Evolutionary conservation across 768 basidiomycete species (phyloP), one percentile per base, ranked within the genome.

Genomic region (Panellus pusillus): DNA sequence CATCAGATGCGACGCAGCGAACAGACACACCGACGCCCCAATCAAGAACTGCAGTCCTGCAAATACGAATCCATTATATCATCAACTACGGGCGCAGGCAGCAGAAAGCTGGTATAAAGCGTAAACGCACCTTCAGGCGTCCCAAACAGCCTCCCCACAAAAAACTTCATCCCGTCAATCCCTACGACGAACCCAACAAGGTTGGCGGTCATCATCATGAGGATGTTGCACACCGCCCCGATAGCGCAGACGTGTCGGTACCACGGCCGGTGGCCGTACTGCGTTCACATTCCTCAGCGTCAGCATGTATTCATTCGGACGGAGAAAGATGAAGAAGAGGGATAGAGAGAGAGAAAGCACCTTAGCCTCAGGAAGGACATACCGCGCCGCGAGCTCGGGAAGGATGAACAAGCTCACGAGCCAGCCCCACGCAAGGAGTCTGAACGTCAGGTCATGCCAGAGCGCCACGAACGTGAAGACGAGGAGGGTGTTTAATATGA

Each of bases 401-500:
- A 93, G 55, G 56, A 99, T 86, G 69, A 99, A 97, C 43, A 96
- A 56, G 64, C 85, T 90, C 54, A 96, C 79, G 9, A 97, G 85
- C 97, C 97, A 98, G 2, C 97, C 96, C 95, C 95, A 99, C 2
- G 92, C 86, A 2, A 99, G 77, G 5, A 98, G 79, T 20, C 79
- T 78, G 68, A 96, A 86, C 0, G 90, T 89, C 2, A 98, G 77
- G 65, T 98, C 97, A 62, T 99, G 97, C 96, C 96, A 99, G 17
- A 99, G 72, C 0, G 97, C 96, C 19, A 98, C 95, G 63, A 99
- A 98, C 0, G 96, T 89, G 76, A 98, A 98, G 17, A 96, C 82
- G 37, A 96, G 71, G 9, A 86, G 57, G 0, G 83, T 90, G 38
- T 95, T 87, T 19, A 88, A 44, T 6, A 86, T 62, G 13, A 71